Conservation (phyloP, 495 filamentous ascomycete genomes). For the Daldinia caldariorum region DNA sequence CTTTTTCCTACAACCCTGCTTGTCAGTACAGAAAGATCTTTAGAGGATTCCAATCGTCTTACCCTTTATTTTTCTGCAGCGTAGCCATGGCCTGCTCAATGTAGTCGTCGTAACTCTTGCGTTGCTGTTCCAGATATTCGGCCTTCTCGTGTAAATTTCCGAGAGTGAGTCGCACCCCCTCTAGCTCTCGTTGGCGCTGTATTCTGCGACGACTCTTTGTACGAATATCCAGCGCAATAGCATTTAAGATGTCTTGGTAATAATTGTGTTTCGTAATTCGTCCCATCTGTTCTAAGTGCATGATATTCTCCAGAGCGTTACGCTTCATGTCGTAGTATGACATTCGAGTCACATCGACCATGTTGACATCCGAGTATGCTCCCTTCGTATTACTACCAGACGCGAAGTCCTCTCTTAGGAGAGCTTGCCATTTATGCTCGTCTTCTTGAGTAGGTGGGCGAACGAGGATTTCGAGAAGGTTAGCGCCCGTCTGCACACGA, state of each 20-base stretch:
- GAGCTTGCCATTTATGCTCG: conserved; percentile 82
- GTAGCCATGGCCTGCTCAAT: conserved; percentile 99
- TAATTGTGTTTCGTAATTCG: conserved; percentile 90
- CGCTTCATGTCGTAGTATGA: conserved; percentile 92
- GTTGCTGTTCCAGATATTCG: conserved; percentile 88
- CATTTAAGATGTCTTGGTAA: conserved; percentile 97
- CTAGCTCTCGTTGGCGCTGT: conserved; percentile 88
- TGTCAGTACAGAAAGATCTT: conserved; percentile 19
- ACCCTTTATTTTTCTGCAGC: conserved; percentile 96
- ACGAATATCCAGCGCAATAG: conserved; percentile 94
- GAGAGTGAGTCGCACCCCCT: conserved; percentile 86
- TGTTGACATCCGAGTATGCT: conserved; percentile 89
- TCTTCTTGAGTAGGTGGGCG: conserved; percentile 88
- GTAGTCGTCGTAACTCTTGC: conserved; percentile 98
- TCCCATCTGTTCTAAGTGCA: conserved; percentile 83
- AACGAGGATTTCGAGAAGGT: conserved; percentile 93
- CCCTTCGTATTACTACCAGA: conserved; percentile 74
- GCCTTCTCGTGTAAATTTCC: conserved; percentile 90
- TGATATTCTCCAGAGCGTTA: conserved; percentile 91
- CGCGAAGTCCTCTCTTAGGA: conserved; percentile 85
- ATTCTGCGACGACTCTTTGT: conserved; percentile 93
- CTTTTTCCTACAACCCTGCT: conserved; percentile 68
- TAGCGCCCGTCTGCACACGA: conserved; percentile 89
- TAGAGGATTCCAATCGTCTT: conserved; percentile 33
- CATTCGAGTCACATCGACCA: conserved; percentile 90